Evolutionary conservation across 1,284 basidiomycete genomes (phyloP), one percentile per base, ranked within the genome.

Genomic region (Phellopilus nigrolimitatus): DNA sequence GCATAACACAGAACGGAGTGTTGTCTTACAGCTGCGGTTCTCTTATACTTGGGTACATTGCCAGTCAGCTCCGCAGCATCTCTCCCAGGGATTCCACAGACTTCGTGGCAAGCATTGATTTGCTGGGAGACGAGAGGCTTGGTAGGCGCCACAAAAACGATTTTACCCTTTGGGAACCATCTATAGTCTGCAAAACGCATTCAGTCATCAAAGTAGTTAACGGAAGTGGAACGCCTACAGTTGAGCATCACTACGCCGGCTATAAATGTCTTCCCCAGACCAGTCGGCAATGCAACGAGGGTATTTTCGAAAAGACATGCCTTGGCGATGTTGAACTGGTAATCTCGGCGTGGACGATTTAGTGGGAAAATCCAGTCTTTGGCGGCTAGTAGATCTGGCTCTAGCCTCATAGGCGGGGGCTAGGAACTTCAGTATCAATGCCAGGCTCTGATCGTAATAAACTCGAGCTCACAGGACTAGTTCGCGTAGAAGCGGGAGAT

Each of bases 191-290:
- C 15, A 46, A 22, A 47, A 34, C 40, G 15, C 6, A 13, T 34
- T 37, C 31, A 28, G 31, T 30, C 13, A 25, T 24, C 17, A 22
- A 31, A 54, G n/a, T 17, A 8, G 34, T 40, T 24, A 40, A 45
- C 42, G 39, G 39, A 10, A 24, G 12, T 37, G 37, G 15, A 55
- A 28, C 24, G 66, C 83, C 60, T 62, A 93, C 91, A 94, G 59
- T 94, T 95, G 8, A 94, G 70, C 91, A 99, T 98, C 17, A 99
- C 82, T 0, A 94, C 92, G 1, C 95, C 95, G 1, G 97, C 97
- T 55, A 99, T 90, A 63, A 99, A 99, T 0, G 97, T 99, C 72
- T 99, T 99, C 17, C 97, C 97, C 4, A 99, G 73, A 54, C 97
- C 97, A 0, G 97, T 99, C 0, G 97, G 97, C 9, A 99, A 72